These are phyloP conservation scores for Neopestalotiopsis sp. DNA, from an alignment of 2,329 filamentous ascomycete species.

Conservation along the genomic window DNA sequence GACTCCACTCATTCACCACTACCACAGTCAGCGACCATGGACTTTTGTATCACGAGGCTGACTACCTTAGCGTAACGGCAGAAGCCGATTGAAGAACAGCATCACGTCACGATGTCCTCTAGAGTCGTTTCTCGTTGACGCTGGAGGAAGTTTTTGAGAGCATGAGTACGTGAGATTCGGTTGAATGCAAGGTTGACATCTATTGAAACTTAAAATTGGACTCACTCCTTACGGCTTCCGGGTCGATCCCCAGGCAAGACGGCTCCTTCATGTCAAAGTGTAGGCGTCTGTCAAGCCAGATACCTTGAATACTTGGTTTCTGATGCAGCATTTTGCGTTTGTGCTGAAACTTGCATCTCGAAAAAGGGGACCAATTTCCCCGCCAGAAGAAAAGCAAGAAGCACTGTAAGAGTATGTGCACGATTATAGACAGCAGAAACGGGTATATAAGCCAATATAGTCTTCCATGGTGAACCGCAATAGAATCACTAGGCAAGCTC, in stretches of 20 bases:
- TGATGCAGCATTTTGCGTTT: neutral
- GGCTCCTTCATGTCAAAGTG: neutral
- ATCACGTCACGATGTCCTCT: neutral
- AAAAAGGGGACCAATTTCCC: neutral
- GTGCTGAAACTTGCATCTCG: neutral
- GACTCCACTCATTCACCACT: neutral
- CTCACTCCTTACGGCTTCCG: neutral
- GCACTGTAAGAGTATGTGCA: neutral
- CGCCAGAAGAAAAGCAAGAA: neutral
- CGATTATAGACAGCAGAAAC: neutral
- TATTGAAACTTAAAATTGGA: neutral
- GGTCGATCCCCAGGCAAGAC: neutral
- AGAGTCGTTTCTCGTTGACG: neutral
- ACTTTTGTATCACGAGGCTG: neutral
- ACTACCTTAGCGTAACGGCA: neutral
- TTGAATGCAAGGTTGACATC: neutral
- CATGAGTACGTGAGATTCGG: neutral
- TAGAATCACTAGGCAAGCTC: neutral
- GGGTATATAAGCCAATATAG: neutral
- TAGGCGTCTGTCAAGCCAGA: neutral
- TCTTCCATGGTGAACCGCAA: neutral
- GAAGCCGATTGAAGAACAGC: neutral
- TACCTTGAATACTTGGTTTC: neutral
- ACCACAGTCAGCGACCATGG: neutral
- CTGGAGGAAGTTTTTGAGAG: neutral